Evolutionary conservation across 129 eudicot genomes (phyloP).

Genomic region (Flaveria sonorensis): DNA sequence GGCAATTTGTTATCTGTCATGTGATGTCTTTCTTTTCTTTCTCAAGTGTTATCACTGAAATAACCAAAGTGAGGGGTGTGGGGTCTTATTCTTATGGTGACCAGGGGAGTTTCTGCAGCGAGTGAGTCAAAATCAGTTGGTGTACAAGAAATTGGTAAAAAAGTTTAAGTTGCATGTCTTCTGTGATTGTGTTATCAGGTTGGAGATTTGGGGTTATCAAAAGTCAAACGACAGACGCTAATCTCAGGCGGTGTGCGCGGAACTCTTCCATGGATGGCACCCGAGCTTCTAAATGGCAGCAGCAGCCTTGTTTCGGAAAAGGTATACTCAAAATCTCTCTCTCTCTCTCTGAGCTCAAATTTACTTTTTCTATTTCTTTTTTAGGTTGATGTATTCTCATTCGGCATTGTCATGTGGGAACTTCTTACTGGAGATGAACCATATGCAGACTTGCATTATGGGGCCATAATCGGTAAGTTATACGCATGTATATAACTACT

Average conservation of each 20-base stretch:
- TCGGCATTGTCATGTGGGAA: slow-evolving; percentile 92
- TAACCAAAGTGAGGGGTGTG: slow-evolving; percentile 17
- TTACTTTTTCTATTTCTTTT: neutral
- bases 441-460: slow-evolving; percentile 82
- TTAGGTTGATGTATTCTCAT: slow-evolving; percentile 94
- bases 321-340: slow-evolving; percentile 39
- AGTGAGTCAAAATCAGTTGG: neutral
- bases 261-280: slow-evolving; percentile 99
- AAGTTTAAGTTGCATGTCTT: neutral
- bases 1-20: neutral
- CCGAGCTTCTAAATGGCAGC: slow-evolving; percentile 95
- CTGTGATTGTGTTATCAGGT: slow-evolving; percentile 46
- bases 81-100: neutral
- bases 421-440: slow-evolving; percentile 97
- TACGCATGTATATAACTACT: neutral
- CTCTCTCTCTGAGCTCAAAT: neutral
- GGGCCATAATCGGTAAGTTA: slow-evolving; percentile 83
- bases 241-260: slow-evolving; percentile 98
- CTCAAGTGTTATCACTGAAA: neutral
- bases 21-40: slow-evolving; percentile 2
- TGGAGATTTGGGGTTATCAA: slow-evolving; percentile 94
- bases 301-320: slow-evolving; percentile 93
- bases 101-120: slow-evolving; percentile 1
- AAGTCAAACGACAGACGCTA: slow-evolving; percentile 89
- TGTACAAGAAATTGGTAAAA: neutral